Conservation (phyloP, 495 filamentous ascomycete genomes). For the Hyaloscypha hepaticicola region DNA sequence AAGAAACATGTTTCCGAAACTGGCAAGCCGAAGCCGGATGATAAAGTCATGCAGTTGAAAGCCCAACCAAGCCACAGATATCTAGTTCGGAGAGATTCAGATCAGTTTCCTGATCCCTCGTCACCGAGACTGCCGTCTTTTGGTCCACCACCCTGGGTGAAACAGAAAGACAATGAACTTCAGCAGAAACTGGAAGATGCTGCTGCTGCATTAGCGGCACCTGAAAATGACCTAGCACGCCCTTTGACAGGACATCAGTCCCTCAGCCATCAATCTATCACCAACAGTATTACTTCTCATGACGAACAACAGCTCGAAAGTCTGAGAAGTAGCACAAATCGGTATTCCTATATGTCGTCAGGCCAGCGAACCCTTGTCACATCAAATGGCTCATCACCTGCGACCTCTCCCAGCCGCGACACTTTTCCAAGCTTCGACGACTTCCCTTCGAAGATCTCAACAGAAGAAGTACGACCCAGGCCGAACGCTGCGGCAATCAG, state of each 20-base stretch:
- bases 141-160: conserved; percentile 34
- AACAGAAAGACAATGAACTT: conserved; percentile 16
- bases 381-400: conserved; percentile 53
- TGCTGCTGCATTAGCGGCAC: conserved; percentile 14
- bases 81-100: conserved; percentile 51
- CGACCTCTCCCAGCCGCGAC: conserved; percentile 48
- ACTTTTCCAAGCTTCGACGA: conserved; percentile 43
- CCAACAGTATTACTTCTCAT: conserved; percentile 46
- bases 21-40: conserved; percentile 43
- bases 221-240: conserved; percentile 25
- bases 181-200: conserved; percentile 28
- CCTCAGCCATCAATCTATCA: conserved; percentile 35
- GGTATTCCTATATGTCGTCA: conserved; percentile 60
- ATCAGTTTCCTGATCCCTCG: conserved; percentile 39
- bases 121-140: conserved; percentile 35
- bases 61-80: conserved; percentile 50
- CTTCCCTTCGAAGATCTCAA: conserved; percentile 32
- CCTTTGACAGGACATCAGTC: conserved; percentile 28
- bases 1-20: conserved; percentile 63
- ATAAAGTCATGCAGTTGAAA: conserved; percentile 39
- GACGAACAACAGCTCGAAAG: conserved; percentile 50
- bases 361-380: conserved; percentile 57
- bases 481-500: conserved; percentile 53
- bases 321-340: conserved; percentile 49
- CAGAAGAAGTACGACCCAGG: conserved; percentile 40